Conservation (phyloP, 345 rosid species). For the Melaleuca alternifolia region DNA sequence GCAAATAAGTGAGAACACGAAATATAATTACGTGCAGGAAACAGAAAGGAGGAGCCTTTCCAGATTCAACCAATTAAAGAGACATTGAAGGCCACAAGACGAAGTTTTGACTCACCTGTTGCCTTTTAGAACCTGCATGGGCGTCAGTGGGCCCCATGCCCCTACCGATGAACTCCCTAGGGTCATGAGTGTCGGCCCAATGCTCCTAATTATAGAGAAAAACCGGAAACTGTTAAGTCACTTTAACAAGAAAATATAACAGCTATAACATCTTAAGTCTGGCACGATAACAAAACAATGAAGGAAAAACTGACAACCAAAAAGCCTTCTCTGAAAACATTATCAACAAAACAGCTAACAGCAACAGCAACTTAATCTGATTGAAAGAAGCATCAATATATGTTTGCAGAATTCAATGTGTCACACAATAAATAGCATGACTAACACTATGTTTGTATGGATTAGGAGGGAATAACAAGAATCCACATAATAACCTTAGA, state of each 20-base stretch:
- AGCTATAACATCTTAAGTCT: background rate
- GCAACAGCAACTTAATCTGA: background rate
- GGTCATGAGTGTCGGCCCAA: constrained; percentile 38
- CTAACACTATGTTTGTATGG: background rate
- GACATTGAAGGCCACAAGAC: background rate
- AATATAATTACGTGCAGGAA: background rate
- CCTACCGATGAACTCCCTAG: constrained; percentile 41
- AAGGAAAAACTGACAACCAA: background rate
- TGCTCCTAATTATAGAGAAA: constrained; percentile 43
- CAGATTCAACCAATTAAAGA: background rate
- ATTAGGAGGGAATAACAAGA: background rate
- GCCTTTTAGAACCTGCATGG: constrained; percentile 33
- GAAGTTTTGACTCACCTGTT: constrained; percentile 34
- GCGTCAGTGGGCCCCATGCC: constrained; percentile 18
- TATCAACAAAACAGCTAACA: background rate
- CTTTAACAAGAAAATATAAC: background rate
- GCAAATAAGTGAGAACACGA: background rate
- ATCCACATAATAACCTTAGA: background rate
- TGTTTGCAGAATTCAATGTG: background rate
- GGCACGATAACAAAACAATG: background rate
- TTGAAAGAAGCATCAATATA: background rate
- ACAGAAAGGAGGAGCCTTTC: background rate
- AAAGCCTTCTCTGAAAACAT: too few relatives aligned
- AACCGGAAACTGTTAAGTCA: background rate
- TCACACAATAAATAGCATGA: background rate